Evolutionary conservation across 352 stramenopile genomes (phyloP), one percentile per base, ranked within the genome.

Genomic region (Phytophthora sp.): DNA sequence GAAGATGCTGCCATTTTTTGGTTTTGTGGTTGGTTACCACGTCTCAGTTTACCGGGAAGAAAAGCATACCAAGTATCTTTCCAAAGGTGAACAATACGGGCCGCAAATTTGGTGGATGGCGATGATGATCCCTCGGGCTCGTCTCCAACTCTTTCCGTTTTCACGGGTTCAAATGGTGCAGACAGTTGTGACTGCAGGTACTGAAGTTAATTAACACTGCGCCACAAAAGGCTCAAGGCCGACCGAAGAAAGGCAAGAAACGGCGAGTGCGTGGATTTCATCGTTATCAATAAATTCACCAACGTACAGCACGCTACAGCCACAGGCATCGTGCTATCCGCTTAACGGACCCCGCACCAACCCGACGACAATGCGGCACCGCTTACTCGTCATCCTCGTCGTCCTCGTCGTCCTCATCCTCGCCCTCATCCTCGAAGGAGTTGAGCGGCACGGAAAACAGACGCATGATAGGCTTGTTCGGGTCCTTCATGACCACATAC

Each of bases 401-500:
- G 23, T 77, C 47, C 23, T 77, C 64, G 31, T 74, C 76, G 15
- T 98, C 89, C 6, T 89, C 63, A 64, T 86, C 62, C 82, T 94
- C 71, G 26, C 94, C 89, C 12, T 91, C 89, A 55, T 98, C 93
- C 69, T 99, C 97, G 73, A 99, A 99, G 3, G 96, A 98, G 69
- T 97, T 80, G 47, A 88, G 62, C 36, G 97, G 97, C 45, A 99
- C 97, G 47, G 87, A 88, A 84, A 99, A 99, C 55, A 99, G 86
- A 49, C 93, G 90, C 42, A 99, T 77, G 63, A 99, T 84, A 13
- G 96, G 89, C 80, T 99, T 99, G 85, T 99, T 99, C 12, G 97
- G 97, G 83, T 99, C 97, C 71, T 98, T 97, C 87, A 98, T 95
- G 65, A 99, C 89, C 44, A 99, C 95, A 80, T 99, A 99, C 84